These are phyloP conservation scores for Colletotrichum limetticola DNA, from an alignment of 2,329 filamentous ascomycete genomes.

Conservation along the genomic window DNA sequence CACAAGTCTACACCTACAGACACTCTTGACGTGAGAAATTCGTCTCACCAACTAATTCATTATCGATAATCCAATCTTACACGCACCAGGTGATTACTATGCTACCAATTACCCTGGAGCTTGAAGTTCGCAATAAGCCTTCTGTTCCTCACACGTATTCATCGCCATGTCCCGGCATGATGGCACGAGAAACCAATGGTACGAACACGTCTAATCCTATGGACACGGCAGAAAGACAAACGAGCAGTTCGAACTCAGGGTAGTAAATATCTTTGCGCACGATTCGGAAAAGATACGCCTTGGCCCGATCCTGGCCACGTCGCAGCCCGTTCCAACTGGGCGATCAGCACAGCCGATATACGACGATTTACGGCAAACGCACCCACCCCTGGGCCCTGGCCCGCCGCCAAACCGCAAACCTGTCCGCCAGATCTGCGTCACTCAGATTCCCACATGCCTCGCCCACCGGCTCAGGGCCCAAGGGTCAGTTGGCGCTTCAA, in stretches of 20 bases:
- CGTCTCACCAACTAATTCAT: background rate
- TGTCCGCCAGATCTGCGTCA: background rate
- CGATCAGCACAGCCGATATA: slow-evolving; percentile 24
- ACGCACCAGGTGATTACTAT: background rate
- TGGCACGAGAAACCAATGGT: background rate
- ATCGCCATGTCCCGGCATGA: background rate
- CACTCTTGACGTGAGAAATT: too few species aligned
- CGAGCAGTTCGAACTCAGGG: background rate
- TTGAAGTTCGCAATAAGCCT: background rate
- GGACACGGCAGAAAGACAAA: background rate
- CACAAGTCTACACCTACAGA: too few species aligned
- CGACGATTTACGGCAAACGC: slow-evolving; percentile 21
- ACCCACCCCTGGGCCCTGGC: background rate
- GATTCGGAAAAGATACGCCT: background rate
- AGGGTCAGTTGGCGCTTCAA: background rate
- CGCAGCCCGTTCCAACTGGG: slow-evolving; percentile 16
- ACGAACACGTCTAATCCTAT: background rate
- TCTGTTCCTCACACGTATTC: accelerated
- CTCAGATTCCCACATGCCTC: background rate
- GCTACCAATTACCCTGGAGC: background rate
- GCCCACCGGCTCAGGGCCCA: background rate
- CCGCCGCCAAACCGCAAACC: background rate
- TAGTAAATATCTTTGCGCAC: background rate
- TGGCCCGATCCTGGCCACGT: slow-evolving; percentile 10
- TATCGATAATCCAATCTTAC: background rate